Evolutionary conservation across 805 yeast genomes (phyloP).

Genomic region (Myxozyma nipponensis): DNA sequence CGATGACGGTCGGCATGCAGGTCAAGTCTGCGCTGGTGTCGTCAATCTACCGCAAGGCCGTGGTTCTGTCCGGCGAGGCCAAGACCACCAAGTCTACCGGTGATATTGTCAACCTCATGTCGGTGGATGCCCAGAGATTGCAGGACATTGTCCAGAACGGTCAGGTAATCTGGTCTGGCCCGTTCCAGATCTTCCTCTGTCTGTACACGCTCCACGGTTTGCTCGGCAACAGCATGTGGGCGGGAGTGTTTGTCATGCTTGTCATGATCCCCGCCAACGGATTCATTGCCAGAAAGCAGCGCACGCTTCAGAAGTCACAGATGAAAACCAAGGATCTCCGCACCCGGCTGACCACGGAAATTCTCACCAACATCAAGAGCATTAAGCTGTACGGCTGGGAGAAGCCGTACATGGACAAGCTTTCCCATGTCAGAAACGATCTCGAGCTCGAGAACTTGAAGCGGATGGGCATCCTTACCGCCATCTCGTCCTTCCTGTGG

Average conservation of each 20-base stretch:
- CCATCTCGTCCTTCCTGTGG: slow-evolving; percentile 72
- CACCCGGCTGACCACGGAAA: slow-evolving; percentile 82
- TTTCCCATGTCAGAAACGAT: slow-evolving; percentile 82
- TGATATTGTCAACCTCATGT: slow-evolving; percentile 70
- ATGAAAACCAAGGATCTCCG: slow-evolving; percentile 93
- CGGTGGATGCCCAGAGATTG: slow-evolving; percentile 68
- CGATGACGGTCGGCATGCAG: slow-evolving; percentile 57
- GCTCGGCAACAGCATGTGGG: slow-evolving; percentile 84
- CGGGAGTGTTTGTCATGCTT: slow-evolving; percentile 78
- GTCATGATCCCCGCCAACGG: slow-evolving; percentile 82
- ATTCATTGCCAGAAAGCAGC: slow-evolving; percentile 61
- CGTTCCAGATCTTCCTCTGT: slow-evolving; percentile 81
- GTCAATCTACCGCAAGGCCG: slow-evolving; percentile 66
- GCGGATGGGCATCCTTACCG: slow-evolving; percentile 67
- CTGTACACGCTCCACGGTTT: slow-evolving; percentile 67
- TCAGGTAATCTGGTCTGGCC: slow-evolving; percentile 87
- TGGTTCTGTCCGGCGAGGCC: slow-evolving; percentile 63
- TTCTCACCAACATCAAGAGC: slow-evolving; percentile 86
- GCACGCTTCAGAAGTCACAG: slow-evolving; percentile 70
- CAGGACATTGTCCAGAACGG: slow-evolving; percentile 70
- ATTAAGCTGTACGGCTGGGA: slow-evolving; percentile 97
- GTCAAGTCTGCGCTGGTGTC: slow-evolving; percentile 62
- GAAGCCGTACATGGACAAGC: slow-evolving; percentile 67
- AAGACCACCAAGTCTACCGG: slow-evolving; percentile 62
- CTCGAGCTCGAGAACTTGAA: slow-evolving; percentile 70